Evolutionary conservation across 345 rosid species (phyloP).

Genomic region (Streptanthus diversifolius): DNA sequence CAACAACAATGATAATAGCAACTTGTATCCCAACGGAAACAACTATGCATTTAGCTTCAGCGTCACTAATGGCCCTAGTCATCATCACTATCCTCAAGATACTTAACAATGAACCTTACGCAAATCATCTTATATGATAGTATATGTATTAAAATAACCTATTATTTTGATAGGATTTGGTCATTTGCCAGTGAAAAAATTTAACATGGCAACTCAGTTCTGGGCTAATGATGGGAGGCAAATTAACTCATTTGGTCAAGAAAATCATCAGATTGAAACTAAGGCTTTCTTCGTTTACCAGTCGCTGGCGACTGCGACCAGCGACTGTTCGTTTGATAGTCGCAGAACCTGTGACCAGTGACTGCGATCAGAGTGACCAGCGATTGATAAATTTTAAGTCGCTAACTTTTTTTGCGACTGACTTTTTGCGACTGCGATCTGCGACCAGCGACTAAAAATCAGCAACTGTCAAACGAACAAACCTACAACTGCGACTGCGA

Average conservation of each 20-base stretch:
- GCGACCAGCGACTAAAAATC: too few species aligned
- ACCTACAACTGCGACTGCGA: too few species aligned
- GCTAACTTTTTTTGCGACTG: too few species aligned
- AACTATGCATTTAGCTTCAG: not conserved
- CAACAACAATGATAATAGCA: not conserved
- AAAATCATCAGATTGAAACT: not conserved
- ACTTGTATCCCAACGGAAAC: not conserved
- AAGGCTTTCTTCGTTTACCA: too few species aligned
- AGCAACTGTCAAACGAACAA: too few species aligned
- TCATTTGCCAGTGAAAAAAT: not conserved
- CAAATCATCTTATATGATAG: not conserved
- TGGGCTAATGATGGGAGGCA: not conserved
- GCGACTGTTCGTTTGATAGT: too few species aligned
- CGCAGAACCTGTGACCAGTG: too few species aligned
- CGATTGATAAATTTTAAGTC: too few species aligned
- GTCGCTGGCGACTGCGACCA: too few species aligned
- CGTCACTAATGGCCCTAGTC: not conserved
- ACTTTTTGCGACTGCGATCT: too few species aligned
- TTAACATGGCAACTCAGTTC: not conserved
- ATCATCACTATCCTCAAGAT: not conserved
- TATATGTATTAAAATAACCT: not conserved
- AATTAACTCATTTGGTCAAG: constrained; percentile 5
- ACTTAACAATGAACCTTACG: not conserved
- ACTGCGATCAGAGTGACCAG: too few species aligned
- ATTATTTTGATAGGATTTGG: not conserved